Percentiles rank a stretch among this genome's conserved stretches.
phyloP scores from a whole-genome alignment of 306 rosid genomes.

The Fragaria ananassa region DNA sequence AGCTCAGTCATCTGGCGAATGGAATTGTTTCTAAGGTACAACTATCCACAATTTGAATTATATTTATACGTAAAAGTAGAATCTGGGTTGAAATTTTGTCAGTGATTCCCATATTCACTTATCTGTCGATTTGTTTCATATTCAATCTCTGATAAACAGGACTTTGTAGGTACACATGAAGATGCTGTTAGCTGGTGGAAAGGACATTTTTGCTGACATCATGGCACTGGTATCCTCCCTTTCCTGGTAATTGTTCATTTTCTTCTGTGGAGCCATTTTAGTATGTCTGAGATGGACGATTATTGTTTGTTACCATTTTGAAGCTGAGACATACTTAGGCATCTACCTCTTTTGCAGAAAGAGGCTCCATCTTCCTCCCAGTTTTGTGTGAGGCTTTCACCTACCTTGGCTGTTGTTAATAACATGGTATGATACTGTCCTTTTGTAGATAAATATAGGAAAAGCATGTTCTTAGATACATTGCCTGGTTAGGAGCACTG shows the following conservation, averaged over 20 bases:
- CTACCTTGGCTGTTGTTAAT: constrained; percentile 48
- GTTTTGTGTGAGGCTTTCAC: constrained; percentile 78
- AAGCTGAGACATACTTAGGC: constrained; percentile 13
- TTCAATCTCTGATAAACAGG: constrained; percentile 27
- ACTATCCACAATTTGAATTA: constrained; percentile 4
- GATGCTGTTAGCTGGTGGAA: constrained; percentile 42
- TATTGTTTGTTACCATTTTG: constrained; percentile 5
- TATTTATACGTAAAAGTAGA: background rate
- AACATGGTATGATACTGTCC: constrained; percentile 60
- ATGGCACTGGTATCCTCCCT: constrained; percentile 79
- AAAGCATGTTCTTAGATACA: background rate
- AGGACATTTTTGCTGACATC: constrained; percentile 41
- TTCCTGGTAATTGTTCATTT: constrained; percentile 50
- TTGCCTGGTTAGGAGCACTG: constrained; percentile 12
- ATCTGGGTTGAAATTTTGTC: background rate
- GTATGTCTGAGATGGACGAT: background rate
- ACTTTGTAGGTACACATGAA: constrained; percentile 62
- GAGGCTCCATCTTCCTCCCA: constrained; percentile 61
- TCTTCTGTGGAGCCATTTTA: constrained; percentile 12
- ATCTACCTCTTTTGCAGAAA: constrained; percentile 47
- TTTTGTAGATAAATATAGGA: constrained; percentile 12
- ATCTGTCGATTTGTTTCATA: constrained; percentile 16
- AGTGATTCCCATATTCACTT: background rate
- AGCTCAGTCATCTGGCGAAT: constrained; percentile 53
- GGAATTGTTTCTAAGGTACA: constrained; percentile 56